Percentiles rank a stretch among this genome's conserved stretches.
These are phyloP conservation scores for Rhizopogon vesiculosus DNA, from an alignment of 768 basidiomycete genomes.

Conservation along the genomic window DNA sequence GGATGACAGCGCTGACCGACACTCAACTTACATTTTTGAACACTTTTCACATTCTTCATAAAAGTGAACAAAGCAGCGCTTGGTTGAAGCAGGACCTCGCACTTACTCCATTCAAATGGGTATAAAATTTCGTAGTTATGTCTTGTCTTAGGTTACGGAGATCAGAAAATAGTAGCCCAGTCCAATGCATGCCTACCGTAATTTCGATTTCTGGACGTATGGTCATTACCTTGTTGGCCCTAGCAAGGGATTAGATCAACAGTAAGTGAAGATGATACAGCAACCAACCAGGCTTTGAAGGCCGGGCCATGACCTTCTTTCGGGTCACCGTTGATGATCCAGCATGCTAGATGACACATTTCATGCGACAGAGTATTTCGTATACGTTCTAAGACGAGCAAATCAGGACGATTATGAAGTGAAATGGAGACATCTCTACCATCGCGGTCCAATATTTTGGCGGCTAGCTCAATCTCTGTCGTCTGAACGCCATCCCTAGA, in stretches of 20 bases:
- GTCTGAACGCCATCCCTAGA: slow-evolving; percentile 54
- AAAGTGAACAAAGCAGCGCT: slow-evolving; percentile 1
- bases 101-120: slow-evolving; percentile 70
- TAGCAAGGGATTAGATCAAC: background rate
- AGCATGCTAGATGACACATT: slow-evolving; percentile 89
- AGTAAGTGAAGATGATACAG: background rate
- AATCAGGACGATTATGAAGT: background rate
- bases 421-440: slow-evolving; percentile 37
- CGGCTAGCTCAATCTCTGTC: slow-evolving; percentile 72
- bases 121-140: slow-evolving; percentile 76
- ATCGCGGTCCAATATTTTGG: slow-evolving; percentile 74
- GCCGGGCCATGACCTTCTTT: slow-evolving; percentile 70
- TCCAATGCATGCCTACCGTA: slow-evolving; percentile 32
- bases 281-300: slow-evolving; percentile 66
- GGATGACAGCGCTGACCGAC: background rate
- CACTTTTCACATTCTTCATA: slow-evolving; percentile 59
- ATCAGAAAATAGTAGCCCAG: slow-evolving; percentile 1
- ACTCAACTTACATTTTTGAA: slow-evolving; percentile 46
- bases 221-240: slow-evolving; percentile 71
- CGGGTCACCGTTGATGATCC: slow-evolving; percentile 70
- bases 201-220: slow-evolving; percentile 66
- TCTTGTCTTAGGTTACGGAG: slow-evolving; percentile 40
- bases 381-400: slow-evolving; percentile 57
- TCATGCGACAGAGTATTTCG: slow-evolving; percentile 83
- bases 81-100: background rate